Evolutionary conservation across 2,329 filamentous ascomycete species (phyloP), one percentile per base, ranked within the genome.

Genomic region (Dactylellina drechsleri): DNA sequence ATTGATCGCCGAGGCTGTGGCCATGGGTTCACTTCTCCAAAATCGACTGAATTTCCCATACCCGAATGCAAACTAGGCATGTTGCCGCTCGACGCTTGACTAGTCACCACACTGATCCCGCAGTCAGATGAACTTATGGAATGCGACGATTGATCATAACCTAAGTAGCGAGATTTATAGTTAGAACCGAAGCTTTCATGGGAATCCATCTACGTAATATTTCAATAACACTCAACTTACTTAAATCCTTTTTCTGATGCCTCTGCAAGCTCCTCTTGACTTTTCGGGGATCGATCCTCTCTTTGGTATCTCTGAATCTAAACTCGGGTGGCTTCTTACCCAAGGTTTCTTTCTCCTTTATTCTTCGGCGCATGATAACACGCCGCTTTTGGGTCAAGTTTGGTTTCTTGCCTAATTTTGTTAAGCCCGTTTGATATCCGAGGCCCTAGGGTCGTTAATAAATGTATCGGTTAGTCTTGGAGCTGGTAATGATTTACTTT

Each of bases 101-200:
- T 60, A 1, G 57, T 60, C 7, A 49, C n/a, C 2, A 60, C 57
- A 23, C 57, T 60, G 23, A 60, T 60, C 3, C 57, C 57, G n/a
- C 57, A 60, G 47, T 60, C 57, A 28, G 57, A 47, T n/a, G 57
- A 60, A 10, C 20, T 4, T n/a, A 60, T 18, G n/a, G 57, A n/a
- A n/a, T n/a, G n/a, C n/a, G n/a, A n/a, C n/a, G n/a, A n/a, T n/a
- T n/a, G n/a, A n/a, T n/a, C n/a, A n/a, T n/a, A n/a, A n/a, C n/a
- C n/a, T n/a, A n/a, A n/a, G n/a, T n/a, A n/a, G 2, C 31, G 31
- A 2, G 31, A 8, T 36, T 36, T 8, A 36, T 8, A 5, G 31
- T 8, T 36, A 36, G 31, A 36, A n/a, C n/a, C n/a, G n/a, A n/a
- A n/a, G n/a, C n/a, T n/a, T n/a, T n/a, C n/a, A n/a, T n/a, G n/a